Evolutionary conservation across 352 stramenopile genomes (phyloP).

Genomic region (Blastocystis sp.): DNA sequence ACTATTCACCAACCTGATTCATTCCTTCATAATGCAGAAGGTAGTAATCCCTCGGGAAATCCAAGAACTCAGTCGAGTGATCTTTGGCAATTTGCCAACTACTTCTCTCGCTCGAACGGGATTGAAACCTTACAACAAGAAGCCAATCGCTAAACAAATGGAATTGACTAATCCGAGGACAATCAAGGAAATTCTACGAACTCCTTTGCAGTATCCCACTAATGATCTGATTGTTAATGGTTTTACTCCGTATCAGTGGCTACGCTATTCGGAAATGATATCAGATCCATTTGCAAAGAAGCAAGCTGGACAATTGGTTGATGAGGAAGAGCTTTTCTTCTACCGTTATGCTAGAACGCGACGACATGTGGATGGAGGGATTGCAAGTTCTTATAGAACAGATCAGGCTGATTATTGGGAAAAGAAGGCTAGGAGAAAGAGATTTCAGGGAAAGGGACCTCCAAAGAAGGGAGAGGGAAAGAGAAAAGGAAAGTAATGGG

Average conservation of each 20-base stretch:
- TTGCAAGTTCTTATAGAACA: neutral
- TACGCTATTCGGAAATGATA: slow-evolving; percentile 40
- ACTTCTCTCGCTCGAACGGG: slow-evolving; percentile 28
- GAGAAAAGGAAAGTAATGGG: neutral
- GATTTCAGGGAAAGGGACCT: slow-evolving; percentile 61
- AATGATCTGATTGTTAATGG: slow-evolving; percentile 61
- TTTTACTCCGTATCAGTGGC: slow-evolving; percentile 54
- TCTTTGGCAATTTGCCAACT: slow-evolving; percentile 56
- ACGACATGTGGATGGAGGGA: slow-evolving; percentile 1
- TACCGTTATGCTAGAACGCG: slow-evolving; percentile 17
- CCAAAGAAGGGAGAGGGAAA: slow-evolving; percentile 63
- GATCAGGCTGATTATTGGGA: slow-evolving; percentile 53
- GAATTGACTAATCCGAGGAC: slow-evolving; percentile 37
- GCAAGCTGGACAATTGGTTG: slow-evolving; percentile 17
- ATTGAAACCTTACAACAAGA: slow-evolving; percentile 50
- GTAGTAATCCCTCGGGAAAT: slow-evolving; percentile 26
- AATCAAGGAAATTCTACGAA: slow-evolving; percentile 30
- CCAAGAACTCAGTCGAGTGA: slow-evolving; percentile 14
- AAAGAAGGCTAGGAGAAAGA: slow-evolving; percentile 55
- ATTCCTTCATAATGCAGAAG: slow-evolving; percentile 36
- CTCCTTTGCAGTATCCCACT: slow-evolving; percentile 5
- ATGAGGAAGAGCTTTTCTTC: slow-evolving; percentile 55
- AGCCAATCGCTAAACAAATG: neutral
- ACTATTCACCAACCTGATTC: too few species aligned
- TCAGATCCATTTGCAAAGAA: slow-evolving; percentile 57